Conservation (phyloP, 1,284 basidiomycete species). For the Earliella scabrosa region DNA sequence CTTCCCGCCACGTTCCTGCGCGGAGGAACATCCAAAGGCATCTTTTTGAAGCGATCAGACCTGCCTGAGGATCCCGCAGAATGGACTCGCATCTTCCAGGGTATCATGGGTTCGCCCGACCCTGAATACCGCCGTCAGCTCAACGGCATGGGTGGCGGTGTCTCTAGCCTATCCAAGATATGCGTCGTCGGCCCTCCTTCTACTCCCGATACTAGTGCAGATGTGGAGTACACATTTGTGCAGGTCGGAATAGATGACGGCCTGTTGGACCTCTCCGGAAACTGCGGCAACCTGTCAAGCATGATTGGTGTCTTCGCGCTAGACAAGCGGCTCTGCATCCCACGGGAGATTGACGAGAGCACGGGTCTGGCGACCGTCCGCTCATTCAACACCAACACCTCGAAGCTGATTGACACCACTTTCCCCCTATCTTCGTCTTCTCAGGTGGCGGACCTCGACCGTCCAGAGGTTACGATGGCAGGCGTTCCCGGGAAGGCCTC, state of each 20-base stretch:
- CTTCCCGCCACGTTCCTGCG: constrained; percentile 66
- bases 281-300: constrained; percentile 72
- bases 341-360: constrained; percentile 25
- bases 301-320: constrained; percentile 72
- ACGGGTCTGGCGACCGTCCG: constrained; percentile 47
- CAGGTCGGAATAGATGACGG: constrained; percentile 60
- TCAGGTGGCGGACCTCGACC: constrained; percentile 47
- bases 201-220: constrained; percentile 46
- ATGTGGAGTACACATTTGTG: constrained; percentile 69
- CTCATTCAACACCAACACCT: constrained; percentile 70
- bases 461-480: constrained; percentile 57
- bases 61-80: constrained; percentile 53
- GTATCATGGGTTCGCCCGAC: constrained; percentile 87
- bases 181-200: constrained; percentile 64
- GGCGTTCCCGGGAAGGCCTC: constrained; percentile 72
- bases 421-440: constrained; percentile 49
- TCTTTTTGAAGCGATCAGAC: constrained; percentile 60
- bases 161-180: constrained; percentile 82
- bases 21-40: constrained; percentile 82
- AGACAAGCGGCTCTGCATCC: constrained; percentile 57
- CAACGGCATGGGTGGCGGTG: constrained; percentile 84
- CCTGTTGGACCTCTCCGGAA: constrained; percentile 65
- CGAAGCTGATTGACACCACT: constrained; percentile 67
- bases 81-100: constrained; percentile 69
- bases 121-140: constrained; percentile 74